phyloP scores from a whole-genome alignment of 2,329 filamentous ascomycete genomes.

The Emergomyces pasteurianus region DNA sequence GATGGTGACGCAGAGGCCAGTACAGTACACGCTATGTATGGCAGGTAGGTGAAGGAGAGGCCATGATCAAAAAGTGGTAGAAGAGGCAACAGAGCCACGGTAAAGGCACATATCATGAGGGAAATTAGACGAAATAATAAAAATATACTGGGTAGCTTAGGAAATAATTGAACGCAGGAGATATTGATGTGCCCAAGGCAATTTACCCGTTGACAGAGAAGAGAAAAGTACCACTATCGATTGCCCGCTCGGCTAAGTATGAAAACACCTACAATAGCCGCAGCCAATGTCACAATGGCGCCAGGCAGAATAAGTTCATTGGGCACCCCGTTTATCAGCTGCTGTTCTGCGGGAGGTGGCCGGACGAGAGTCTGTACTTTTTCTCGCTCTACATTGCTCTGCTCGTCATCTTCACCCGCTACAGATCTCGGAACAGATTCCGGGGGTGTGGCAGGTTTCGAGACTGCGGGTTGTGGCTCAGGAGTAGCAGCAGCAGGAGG shows the following conservation, averaged over 20 bases:
- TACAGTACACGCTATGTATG: neutral
- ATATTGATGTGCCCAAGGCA: neutral
- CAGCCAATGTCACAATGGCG: constrained; percentile 87
- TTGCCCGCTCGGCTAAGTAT: constrained; percentile 54
- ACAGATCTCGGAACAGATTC: constrained; percentile 39
- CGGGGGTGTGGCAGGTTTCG: constrained; percentile 41
- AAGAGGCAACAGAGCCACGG: neutral
- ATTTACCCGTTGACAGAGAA: neutral
- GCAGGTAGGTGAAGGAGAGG: neutral
- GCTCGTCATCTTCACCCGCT: constrained; percentile 46
- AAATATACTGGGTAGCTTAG: neutral
- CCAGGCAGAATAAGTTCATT: constrained; percentile 90
- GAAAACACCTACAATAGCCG: constrained; percentile 90
- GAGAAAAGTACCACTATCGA: neutral
- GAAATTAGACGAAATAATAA: neutral
- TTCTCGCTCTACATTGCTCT: constrained; percentile 17
- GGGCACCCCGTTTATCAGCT: constrained; percentile 79
- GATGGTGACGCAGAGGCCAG: neutral
- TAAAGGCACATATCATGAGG: neutral
- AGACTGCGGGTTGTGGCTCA: constrained; percentile 44
- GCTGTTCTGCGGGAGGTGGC: constrained; percentile 43
- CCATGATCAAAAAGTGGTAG: neutral
- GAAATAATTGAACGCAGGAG: neutral
- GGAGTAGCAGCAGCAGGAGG: constrained; percentile 45
- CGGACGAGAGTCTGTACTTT: constrained; percentile 35